Base-by-base conservation (phyloP, 106 monocot genomes). In the Phalaenopsis aphrodite region DNA sequence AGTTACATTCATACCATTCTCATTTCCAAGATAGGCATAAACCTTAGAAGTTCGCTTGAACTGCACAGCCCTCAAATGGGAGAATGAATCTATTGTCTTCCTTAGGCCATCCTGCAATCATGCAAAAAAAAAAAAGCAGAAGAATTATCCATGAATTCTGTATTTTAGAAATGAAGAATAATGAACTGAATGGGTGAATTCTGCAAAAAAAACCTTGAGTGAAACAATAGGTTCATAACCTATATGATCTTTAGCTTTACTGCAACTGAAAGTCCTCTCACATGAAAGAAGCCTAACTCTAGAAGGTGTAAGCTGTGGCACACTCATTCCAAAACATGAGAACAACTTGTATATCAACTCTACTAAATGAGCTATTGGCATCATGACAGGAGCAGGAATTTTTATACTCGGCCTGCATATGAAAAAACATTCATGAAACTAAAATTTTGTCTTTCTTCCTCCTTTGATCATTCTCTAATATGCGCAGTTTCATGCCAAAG, bases 251-350 rank as follows among this genome's bases (percentile, higher is more conserved):
- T 84, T 91, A 67, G 99, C 99, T 88, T 90, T 95, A 82, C 87
- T 75, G 69, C 83, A 91, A 73, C 77, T 95, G 79, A 99, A 99
- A 66, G 99, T 99, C 77, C 95, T 88, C 79, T 89, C 89, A 78
- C 99, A 99, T 76, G 95, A 86, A 36, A 99, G 89, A 79, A 99
- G 91, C 75, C 99, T 91, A 72, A 99, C 78, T 86, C 99, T 89
- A 4, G 99, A 99, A 77, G 99, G 99, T 58, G 91, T 95, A 64
- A 95, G 84, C 82, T 99, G 99, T 36, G 99, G 99, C 45, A 99
- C 95, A 78, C 55, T 76, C 99, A 99, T 99, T 23, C 99, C 99
- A 88, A 91, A 99, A 5, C 65, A 83, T 77, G 88, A 86, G 41
- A 99, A 86, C 39, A 82, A 43, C 78, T 86, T 93, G 72, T 94